phyloP scores from a whole-genome alignment of 257 asterid species.

The Ballota nigra region DNA sequence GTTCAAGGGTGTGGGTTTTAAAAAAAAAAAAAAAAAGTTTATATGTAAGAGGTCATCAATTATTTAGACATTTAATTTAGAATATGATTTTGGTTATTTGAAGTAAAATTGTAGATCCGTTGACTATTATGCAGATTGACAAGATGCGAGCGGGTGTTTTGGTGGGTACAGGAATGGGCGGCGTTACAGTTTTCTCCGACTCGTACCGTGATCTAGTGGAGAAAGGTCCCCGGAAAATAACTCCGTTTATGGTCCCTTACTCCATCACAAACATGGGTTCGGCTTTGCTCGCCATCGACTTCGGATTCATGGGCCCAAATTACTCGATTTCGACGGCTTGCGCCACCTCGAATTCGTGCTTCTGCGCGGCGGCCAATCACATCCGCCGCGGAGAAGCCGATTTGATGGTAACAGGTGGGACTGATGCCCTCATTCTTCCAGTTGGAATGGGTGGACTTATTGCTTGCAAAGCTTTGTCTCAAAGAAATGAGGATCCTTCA shows the following conservation, averaged over 20 bases:
- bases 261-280: slow-evolving; percentile 94
- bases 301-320: slow-evolving; percentile 93
- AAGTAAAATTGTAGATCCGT: no score
- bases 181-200: slow-evolving; percentile 84
- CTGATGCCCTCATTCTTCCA: slow-evolving; percentile 90
- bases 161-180: slow-evolving; percentile 96
- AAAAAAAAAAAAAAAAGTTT: no score
- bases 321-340: slow-evolving; percentile 95
- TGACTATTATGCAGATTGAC: slow-evolving; percentile 64
- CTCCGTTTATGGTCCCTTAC: slow-evolving; percentile 90
- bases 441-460: slow-evolving; percentile 92
- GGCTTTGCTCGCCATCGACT: slow-evolving; percentile 86
- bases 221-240: slow-evolving; percentile 69
- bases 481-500: slow-evolving; percentile 81
- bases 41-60: no score
- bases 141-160: slow-evolving; percentile 84
- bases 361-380: slow-evolving; percentile 92
- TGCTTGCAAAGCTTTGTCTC: slow-evolving; percentile 90
- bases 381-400: slow-evolving; percentile 94
- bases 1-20: no score
- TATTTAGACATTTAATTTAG: no score
- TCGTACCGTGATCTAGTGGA: slow-evolving; percentile 61
- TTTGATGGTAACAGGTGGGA: slow-evolving; percentile 87
- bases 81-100: no score
- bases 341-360: slow-evolving; percentile 88